These are phyloP conservation scores for Kwoniella dendrophila DNA, from an alignment of 768 basidiomycete species.

Conservation along the genomic window DNA sequence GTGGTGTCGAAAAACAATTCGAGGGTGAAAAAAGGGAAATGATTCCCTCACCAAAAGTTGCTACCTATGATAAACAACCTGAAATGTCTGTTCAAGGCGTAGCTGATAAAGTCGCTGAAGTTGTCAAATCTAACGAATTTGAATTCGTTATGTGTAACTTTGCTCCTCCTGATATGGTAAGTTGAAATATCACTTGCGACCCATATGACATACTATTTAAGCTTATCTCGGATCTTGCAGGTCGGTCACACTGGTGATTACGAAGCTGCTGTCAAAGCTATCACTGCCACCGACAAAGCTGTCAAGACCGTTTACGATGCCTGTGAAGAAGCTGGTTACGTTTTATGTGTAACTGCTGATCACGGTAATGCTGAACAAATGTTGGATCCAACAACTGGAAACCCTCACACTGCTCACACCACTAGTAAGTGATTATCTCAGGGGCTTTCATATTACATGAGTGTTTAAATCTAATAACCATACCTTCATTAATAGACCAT, in stretches of 20 bases:
- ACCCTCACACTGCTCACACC: constrained; percentile 70
- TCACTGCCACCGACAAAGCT: constrained; percentile 82
- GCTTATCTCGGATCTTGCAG: constrained; percentile 53
- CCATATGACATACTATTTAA: neutral
- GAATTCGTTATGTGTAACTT: constrained; percentile 98
- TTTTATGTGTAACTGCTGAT: constrained; percentile 85
- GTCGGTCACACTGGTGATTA: constrained; percentile 90
- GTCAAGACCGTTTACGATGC: constrained; percentile 86
- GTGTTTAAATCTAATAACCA: constrained; percentile 55
- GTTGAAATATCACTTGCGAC: constrained; percentile 17
- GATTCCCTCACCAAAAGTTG: constrained; percentile 89
- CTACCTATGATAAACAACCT: constrained; percentile 89
- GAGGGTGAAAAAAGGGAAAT: constrained; percentile 76
- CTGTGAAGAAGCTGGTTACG: constrained; percentile 80
- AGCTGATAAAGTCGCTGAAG: constrained; percentile 87
- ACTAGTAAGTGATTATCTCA: constrained; percentile 39
- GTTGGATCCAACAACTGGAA: constrained; percentile 77
- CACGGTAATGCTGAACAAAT: constrained; percentile 97
- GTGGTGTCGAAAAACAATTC: constrained; percentile 92
- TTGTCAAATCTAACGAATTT: constrained; percentile 68
- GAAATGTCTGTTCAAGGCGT: constrained; percentile 86
- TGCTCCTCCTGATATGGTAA: constrained; percentile 92
- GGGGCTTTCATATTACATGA: constrained; percentile 4
- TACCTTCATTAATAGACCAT: constrained; percentile 68
- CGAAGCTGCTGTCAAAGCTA: constrained; percentile 87